Evolutionary conservation across 2,329 filamentous ascomycete genomes (phyloP).

Genomic region (Dissoconium aciculare): DNA sequence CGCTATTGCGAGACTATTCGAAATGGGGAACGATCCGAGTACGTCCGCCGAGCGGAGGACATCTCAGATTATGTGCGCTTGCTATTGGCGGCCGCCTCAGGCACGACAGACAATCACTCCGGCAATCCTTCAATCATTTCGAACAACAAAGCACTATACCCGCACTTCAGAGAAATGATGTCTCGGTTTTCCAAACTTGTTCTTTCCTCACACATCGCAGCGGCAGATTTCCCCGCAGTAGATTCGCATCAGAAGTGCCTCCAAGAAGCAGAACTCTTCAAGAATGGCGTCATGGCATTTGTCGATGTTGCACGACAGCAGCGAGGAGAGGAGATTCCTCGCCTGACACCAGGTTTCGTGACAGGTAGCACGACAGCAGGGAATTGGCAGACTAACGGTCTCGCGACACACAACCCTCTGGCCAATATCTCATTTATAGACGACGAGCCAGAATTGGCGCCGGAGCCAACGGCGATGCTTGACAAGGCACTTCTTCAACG

Average conservation of each 20-base stretch:
- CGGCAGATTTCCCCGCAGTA: constrained; percentile 84
- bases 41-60: constrained; percentile 87
- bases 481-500: constrained; percentile 66
- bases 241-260: constrained; percentile 92
- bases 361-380: constrained; percentile 71
- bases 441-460: constrained; percentile 60
- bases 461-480: constrained; percentile 58
- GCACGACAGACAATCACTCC: constrained; percentile 96
- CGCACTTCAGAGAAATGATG: constrained; percentile 98
- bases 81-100: constrained; percentile 85
- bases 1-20: constrained; percentile 81
- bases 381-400: constrained; percentile 63
- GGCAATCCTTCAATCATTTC: constrained; percentile 99
- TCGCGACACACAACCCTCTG: constrained; percentile 49
- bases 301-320: constrained; percentile 91
- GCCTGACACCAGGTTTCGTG: constrained; percentile 87
- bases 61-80: constrained; percentile 92
- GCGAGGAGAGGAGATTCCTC: constrained; percentile 78
- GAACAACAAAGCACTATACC: constrained; percentile 91
- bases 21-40: constrained; percentile 70
- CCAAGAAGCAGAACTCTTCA: constrained; percentile 91
- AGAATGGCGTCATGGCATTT: constrained; percentile 88
- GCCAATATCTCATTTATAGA: constrained; percentile 60
- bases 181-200: constrained; percentile 99
- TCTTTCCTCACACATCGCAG: constrained; percentile 92